These are phyloP conservation scores for Nepenthes gracilis DNA, from an alignment of 148 eudicot species.

Conservation along the genomic window DNA sequence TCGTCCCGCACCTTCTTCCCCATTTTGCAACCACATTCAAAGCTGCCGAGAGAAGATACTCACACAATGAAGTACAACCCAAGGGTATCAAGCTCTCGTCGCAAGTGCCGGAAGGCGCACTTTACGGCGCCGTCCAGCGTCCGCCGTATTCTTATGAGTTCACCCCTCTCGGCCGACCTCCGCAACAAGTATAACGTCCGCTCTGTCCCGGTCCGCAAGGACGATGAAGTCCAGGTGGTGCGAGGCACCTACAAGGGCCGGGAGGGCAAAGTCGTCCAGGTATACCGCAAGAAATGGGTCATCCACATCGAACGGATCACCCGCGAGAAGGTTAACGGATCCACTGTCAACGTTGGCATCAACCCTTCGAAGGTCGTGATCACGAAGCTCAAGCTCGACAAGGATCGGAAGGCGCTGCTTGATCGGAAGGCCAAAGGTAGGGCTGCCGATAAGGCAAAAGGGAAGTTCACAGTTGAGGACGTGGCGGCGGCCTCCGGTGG, in stretches of 20 bases:
- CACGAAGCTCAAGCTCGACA: slow-evolving; percentile 56
- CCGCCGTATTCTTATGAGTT: slow-evolving; percentile 56
- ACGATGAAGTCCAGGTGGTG: slow-evolving; percentile 71
- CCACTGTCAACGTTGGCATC: slow-evolving; percentile 61
- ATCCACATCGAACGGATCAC: slow-evolving; percentile 69
- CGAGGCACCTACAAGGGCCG: slow-evolving; percentile 68
- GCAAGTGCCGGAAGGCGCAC: slow-evolving; percentile 65
- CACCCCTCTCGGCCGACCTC: slow-evolving; percentile 61
- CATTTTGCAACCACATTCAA: too few species aligned
- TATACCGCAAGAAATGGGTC: slow-evolving; percentile 69
- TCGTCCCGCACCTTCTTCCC: too few species aligned
- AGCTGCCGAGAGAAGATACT: too few species aligned
- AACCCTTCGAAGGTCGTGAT: slow-evolving; percentile 57
- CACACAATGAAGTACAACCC: slow-evolving; percentile 60
- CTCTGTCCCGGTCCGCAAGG: slow-evolving; percentile 65
- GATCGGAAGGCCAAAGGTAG: slow-evolving; percentile 66
- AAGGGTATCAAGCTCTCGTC: slow-evolving; percentile 46
- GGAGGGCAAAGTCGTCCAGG: slow-evolving; percentile 66
- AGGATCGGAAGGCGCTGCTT: slow-evolving; percentile 47
- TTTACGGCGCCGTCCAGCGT: slow-evolving; percentile 59
- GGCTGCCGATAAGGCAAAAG: slow-evolving; percentile 62
- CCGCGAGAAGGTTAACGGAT: slow-evolving; percentile 67
- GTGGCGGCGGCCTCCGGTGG: slow-evolving; percentile 22
- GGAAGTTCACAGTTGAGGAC: slow-evolving; percentile 59
- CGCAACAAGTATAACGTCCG: slow-evolving; percentile 59